phyloP scores from a whole-genome alignment of 1,139 yeast species.

The Sugiyamaella pinicola region DNA sequence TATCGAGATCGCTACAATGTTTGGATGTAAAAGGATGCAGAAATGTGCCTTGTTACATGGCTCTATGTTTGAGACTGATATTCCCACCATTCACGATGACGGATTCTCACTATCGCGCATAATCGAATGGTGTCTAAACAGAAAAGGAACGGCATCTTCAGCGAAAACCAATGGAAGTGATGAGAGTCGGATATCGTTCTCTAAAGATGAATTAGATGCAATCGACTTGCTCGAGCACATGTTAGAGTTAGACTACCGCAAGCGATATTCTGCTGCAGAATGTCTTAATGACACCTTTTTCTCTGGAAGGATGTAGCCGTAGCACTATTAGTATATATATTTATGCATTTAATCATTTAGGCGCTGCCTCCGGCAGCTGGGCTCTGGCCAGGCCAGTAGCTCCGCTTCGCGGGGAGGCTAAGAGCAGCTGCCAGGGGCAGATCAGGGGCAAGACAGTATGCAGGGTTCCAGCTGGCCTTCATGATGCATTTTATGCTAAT shows the following conservation, averaged over 20 bases:
- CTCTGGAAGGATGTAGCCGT: conserved; percentile 21
- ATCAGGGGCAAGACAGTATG: too few species aligned
- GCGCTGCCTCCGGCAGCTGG: too few species aligned
- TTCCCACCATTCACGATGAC: conserved; percentile 48
- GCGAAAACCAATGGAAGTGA: conserved; percentile 35
- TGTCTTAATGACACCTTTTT: conserved; percentile 61
- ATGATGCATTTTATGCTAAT: too few species aligned
- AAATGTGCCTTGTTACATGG: conserved; percentile 87
- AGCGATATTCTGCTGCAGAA: conserved; percentile 58
- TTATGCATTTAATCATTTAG: conserved; percentile 6
- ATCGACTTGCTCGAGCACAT: conserved; percentile 57
- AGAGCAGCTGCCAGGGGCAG: too few species aligned
- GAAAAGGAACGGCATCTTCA: conserved; percentile 3
- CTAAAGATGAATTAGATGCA: conserved; percentile 44
- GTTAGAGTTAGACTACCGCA: conserved; percentile 58
- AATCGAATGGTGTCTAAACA: conserved; percentile 44
- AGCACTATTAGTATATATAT: neutral
- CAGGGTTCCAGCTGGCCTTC: too few species aligned
- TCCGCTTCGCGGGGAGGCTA: too few species aligned
- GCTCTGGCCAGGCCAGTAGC: too few species aligned
- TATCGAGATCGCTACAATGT: conserved; percentile 79
- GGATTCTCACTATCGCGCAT: conserved; percentile 43
- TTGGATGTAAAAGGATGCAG: conserved; percentile 74
- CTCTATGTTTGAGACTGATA: conserved; percentile 72
- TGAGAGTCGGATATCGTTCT: conserved; percentile 17